phyloP scores from a whole-genome alignment of 2,329 filamentous ascomycete genomes.

The Sporothrix euskadiensis region DNA sequence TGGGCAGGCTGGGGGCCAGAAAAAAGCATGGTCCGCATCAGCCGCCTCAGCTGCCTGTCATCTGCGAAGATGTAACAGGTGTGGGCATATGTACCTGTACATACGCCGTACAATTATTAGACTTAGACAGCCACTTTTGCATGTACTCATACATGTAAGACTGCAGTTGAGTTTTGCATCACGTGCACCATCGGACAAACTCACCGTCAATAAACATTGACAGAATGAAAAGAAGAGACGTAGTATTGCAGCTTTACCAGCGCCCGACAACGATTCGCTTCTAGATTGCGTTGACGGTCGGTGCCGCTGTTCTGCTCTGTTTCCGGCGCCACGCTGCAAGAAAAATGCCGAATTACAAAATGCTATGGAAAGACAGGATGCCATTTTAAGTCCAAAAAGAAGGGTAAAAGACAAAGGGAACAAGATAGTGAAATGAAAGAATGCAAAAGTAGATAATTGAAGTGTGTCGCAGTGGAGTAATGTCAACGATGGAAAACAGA shows the following conservation, averaged over 20 bases:
- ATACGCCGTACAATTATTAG: not conserved
- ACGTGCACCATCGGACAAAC: not conserved
- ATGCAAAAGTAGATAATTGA: not conserved
- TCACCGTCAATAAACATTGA: not conserved
- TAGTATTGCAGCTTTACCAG: not conserved
- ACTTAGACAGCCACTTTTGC: not conserved
- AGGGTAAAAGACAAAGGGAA: not conserved
- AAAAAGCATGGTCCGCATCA: conserved; percentile 13
- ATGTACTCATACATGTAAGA: not conserved
- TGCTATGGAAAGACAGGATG: conserved; percentile 24
- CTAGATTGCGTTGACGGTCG: conserved; percentile 5
- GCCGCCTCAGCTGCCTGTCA: not conserved
- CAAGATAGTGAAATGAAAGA: not conserved
- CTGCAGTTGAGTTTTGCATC: not conserved
- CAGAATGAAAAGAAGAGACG: not conserved
- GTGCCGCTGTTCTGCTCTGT: conserved; percentile 27
- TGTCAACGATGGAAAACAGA: not conserved
- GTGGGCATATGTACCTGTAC: not conserved
- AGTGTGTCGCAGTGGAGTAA: not conserved
- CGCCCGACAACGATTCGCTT: not conserved
- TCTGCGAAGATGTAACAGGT: not conserved
- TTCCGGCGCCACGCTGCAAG: conserved; percentile 31
- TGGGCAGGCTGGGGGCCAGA: conserved; percentile 1
- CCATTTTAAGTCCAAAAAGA: conserved; percentile 19
- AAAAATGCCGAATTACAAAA: conserved; percentile 30